Conservation (phyloP, 805 yeast species). For the Jamesozyma lodderae region DNA sequence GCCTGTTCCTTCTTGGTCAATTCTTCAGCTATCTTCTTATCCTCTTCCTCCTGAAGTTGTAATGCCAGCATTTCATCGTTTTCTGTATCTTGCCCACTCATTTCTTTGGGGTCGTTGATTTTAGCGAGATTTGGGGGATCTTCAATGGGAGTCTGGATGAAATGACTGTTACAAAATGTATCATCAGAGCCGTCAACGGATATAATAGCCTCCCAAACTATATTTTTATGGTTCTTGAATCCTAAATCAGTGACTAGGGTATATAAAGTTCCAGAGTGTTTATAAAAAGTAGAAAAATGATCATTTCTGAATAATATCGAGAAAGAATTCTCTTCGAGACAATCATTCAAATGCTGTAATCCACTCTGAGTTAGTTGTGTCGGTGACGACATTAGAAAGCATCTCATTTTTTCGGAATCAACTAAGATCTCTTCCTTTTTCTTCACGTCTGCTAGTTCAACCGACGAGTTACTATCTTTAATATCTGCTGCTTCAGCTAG, state of each 20-base stretch:
- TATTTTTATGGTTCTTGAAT: slow-evolving; percentile 35
- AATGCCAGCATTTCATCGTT: slow-evolving; percentile 35
- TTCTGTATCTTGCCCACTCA: no score
- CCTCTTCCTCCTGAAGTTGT: slow-evolving; percentile 46
- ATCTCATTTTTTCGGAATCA: slow-evolving; percentile 28
- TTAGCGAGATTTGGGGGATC: not conserved
- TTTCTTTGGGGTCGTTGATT: no score
- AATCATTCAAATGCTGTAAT: slow-evolving; percentile 34
- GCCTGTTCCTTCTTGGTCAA: slow-evolving; percentile 5
- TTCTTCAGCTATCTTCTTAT: slow-evolving; percentile 20
- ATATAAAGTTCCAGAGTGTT: slow-evolving; percentile 42
- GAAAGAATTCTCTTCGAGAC: slow-evolving; percentile 43
- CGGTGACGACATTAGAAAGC: slow-evolving; percentile 48
- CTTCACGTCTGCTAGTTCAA: slow-evolving; percentile 9
- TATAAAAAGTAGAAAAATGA: slow-evolving; percentile 69
- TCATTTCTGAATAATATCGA: slow-evolving; percentile 80
- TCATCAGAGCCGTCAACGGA: slow-evolving; percentile 60
- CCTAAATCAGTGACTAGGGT: slow-evolving; percentile 71
- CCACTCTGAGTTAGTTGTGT: slow-evolving; percentile 73
- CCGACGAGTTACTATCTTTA: slow-evolving; percentile 10
- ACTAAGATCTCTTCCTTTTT: slow-evolving; percentile 11
- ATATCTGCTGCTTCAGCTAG: slow-evolving; percentile 38
- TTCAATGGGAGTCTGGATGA: slow-evolving; percentile 21
- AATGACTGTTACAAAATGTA: slow-evolving; percentile 55
- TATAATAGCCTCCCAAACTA: slow-evolving; percentile 74